Evolutionary conservation across 176 grass and related monocot genomes (phyloP).

Genomic region (Ensete glaucum): DNA sequence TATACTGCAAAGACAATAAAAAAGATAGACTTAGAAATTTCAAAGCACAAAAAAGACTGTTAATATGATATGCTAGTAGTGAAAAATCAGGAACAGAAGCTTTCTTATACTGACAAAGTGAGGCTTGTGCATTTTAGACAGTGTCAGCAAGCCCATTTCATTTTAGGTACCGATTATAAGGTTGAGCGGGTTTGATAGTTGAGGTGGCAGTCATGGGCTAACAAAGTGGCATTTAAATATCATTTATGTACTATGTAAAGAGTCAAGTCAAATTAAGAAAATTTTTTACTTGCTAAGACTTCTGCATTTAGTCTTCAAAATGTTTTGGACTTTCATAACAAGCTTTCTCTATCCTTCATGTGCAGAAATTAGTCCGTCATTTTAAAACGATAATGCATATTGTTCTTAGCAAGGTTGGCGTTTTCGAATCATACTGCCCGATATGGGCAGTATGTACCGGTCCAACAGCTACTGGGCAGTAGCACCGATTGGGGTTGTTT

Average conservation of each 20-base stretch:
- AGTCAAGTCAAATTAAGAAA: background rate
- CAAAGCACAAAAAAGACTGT: background rate
- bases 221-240: too few relatives aligned
- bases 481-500: too few relatives aligned
- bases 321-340: background rate
- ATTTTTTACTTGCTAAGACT: background rate
- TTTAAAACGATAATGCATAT: background rate
- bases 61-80: background rate
- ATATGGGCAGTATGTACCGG: too few relatives aligned
- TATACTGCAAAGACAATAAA: constrained; percentile 64
- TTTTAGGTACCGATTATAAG: background rate
- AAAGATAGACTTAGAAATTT: constrained; percentile 8
- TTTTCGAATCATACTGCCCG: too few relatives aligned
- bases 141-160: background rate
- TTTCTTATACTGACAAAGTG: too few relatives aligned
- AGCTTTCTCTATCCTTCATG: background rate
- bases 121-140: too few relatives aligned
- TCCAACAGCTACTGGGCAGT: too few relatives aligned
- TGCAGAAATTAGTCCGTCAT: background rate
- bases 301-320: background rate
- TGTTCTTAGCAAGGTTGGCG: too few relatives aligned
- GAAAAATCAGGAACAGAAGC: background rate
- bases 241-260: too few relatives aligned
- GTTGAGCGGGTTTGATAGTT: background rate
- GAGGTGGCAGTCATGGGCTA: background rate